Evolutionary conservation across 495 filamentous ascomycete genomes (phyloP).

Genomic region (Hypoxylon rickii): DNA sequence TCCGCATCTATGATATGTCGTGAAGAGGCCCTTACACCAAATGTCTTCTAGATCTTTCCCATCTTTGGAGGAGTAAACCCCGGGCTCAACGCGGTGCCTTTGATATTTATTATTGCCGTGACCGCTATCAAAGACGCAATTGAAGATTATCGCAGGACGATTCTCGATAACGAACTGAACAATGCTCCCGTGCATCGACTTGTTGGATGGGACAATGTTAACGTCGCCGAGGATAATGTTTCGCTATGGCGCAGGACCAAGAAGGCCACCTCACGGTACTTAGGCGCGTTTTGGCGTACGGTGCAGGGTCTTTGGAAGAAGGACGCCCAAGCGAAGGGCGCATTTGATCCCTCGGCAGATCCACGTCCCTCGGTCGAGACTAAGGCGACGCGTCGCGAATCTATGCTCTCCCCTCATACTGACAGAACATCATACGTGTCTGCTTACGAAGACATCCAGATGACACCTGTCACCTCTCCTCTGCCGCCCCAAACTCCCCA

Average conservation of each 20-base stretch:
- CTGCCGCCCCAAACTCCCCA: conserved; percentile 51
- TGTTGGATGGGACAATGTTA: conserved; percentile 89
- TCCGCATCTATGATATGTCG: neutral
- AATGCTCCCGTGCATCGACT: conserved; percentile 93
- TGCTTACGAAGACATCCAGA: conserved; percentile 71
- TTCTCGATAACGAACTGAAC: conserved; percentile 92
- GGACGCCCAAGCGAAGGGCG: conserved; percentile 31
- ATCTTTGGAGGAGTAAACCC: conserved; percentile 95
- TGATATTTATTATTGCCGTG: conserved; percentile 92
- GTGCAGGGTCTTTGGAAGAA: conserved; percentile 51
- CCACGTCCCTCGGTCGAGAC: conserved; percentile 71
- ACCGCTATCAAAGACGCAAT: conserved; percentile 96
- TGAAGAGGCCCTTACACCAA: conserved; percentile 13
- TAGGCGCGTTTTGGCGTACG: conserved; percentile 60
- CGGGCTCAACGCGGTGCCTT: conserved; percentile 83
- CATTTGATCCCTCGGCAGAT: conserved; percentile 34
- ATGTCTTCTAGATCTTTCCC: conserved; percentile 74
- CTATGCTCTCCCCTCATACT: conserved; percentile 57
- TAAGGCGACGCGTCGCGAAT: conserved; percentile 59
- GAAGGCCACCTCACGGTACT: conserved; percentile 76
- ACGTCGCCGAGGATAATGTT: conserved; percentile 83
- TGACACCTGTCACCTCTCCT: conserved; percentile 93
- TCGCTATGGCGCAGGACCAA: conserved; percentile 88
- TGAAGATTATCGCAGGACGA: conserved; percentile 92
- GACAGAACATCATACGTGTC: conserved; percentile 65